Conservation (phyloP, 2,329 filamentous ascomycete genomes). For the Oidium heveae region DNA sequence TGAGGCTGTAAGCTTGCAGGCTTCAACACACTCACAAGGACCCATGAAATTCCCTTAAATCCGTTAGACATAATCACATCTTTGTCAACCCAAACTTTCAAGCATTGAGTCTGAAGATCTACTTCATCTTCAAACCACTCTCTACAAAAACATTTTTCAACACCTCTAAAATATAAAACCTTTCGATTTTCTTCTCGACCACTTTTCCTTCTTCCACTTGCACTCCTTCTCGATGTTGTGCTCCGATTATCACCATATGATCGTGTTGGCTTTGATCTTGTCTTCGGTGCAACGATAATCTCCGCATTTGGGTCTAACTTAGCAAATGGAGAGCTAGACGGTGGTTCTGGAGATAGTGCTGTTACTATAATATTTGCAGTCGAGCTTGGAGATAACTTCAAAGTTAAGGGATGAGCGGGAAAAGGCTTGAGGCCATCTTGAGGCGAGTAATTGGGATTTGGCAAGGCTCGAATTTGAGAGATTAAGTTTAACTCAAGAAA, state of each 20-base stretch:
- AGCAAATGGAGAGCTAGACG: conserved; percentile 49
- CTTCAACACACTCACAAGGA: conserved; percentile 62
- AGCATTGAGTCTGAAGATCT: conserved; percentile 25
- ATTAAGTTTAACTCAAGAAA: conserved; percentile 88
- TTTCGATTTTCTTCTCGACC: conserved; percentile 40
- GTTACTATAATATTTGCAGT: conserved; percentile 78
- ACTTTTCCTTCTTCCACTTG: conserved; percentile 33
- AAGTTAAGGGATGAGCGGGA: conserved; percentile 52
- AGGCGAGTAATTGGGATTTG: conserved; percentile 48
- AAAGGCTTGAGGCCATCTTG: conserved; percentile 22
- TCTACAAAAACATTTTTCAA: conserved; percentile 42
- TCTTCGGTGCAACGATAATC: conserved; percentile 91
- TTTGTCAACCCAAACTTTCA: conserved; percentile 67
- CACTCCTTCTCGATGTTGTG: conserved; percentile 56
- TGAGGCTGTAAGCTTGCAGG: conserved; percentile 52
- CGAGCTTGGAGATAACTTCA: conserved; percentile 85
- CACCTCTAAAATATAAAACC: conserved; percentile 52
- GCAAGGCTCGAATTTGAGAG: conserved; percentile 75
- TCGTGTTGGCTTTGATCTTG: conserved; percentile 42
- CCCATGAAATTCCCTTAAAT: conserved; percentile 53
- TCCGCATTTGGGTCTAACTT: conserved; percentile 89
- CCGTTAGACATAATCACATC: conserved; percentile 48
- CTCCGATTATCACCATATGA: conserved; percentile 52
- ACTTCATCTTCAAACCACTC: conserved; percentile 50
- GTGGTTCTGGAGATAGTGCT: conserved; percentile 50